Conservation (phyloP, 352 stramenopile genomes). For the Pythium sp. region DNA sequence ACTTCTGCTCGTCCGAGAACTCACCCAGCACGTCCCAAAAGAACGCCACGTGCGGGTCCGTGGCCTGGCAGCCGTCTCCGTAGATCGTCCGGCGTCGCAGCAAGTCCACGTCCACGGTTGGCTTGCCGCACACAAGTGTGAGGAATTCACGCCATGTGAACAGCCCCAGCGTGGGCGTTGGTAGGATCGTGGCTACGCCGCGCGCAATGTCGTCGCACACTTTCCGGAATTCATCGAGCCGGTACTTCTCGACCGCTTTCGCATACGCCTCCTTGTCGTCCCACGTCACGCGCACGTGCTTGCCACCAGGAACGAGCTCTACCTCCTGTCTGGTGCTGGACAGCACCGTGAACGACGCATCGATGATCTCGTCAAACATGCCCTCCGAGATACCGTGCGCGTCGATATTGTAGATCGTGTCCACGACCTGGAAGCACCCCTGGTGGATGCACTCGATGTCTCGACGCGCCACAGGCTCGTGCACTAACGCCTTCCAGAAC, state of each 20-base stretch:
- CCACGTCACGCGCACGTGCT: constrained; percentile 82
- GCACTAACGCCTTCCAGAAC: constrained; percentile 93
- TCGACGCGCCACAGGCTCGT: constrained; percentile 60
- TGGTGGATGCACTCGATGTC: constrained; percentile 87
- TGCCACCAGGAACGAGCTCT: constrained; percentile 81
- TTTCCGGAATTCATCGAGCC: constrained; percentile 75
- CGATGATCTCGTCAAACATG: constrained; percentile 91
- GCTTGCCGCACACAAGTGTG: constrained; percentile 88
- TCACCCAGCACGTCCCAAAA: constrained; percentile 90
- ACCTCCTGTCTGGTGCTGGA: constrained; percentile 78
- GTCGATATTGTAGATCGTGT: constrained; percentile 85
- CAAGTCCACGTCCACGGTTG: constrained; percentile 86
- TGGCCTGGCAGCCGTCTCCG: constrained; percentile 82
- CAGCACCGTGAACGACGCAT: constrained; percentile 86
- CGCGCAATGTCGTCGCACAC: constrained; percentile 71
- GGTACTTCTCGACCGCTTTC: constrained; percentile 70
- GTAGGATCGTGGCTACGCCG: constrained; percentile 86
- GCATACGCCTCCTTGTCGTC: constrained; percentile 88
- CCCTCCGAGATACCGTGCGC: constrained; percentile 73
- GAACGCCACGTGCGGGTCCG: constrained; percentile 82
- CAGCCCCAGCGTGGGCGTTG: constrained; percentile 65
- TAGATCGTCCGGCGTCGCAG: constrained; percentile 88
- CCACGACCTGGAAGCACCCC: constrained; percentile 84
- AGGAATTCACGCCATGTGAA: constrained; percentile 89
- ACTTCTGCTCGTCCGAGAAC: constrained; percentile 90